Base-by-base conservation (phyloP, 2,329 filamentous ascomycete species). In the Trichophyton rubrum region DNA sequence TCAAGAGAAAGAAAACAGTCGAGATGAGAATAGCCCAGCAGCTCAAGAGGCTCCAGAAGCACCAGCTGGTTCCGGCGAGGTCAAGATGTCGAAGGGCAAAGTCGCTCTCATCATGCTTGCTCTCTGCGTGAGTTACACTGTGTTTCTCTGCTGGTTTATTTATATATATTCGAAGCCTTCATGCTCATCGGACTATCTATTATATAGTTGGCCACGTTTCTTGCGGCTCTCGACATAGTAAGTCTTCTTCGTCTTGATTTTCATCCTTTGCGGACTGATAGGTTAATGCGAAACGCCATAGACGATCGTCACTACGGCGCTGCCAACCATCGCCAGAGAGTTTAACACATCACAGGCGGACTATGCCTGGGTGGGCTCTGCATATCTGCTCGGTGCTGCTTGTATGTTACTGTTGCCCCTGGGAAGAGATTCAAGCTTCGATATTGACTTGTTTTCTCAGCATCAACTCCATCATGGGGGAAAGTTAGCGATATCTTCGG, bases 401-500 rank as follows among this genome's bases (percentile, higher is more conserved):
- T 51, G 63, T 64, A 62, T 59, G 67, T 63, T 38, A 13, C 64
- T 62, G 22, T 66, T 63, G 56, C 61, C 63, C 13, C 62, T 59
- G 60, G 63, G 2, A 3, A 38, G 3, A 13, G 33, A 3, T 38
- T 13, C 33, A n/a, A n/a, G n/a, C n/a, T 47, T 9, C n/a, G n/a
- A 11, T 63, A 45, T 41, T 53, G 45, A 60, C 55, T 45, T 59
- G 22, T 13, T 51, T 51, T 33, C 30, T 11, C n/a, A 64, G 66
- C 71, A 22, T 65, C 77, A 1, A 78, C 77, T 2, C 79, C 79
- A 2, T 73, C 77, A 38, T 83, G 80, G 79, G 80, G 82, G 22
- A 85, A 85, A 67, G 72, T 85, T 22, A 83, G 81, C 51, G 85
- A 87, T 64, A 86, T 87, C 61, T 87, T 82, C 73, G 85, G 85